Base-by-base conservation (phyloP, 148 eudicot species). In the Fagopyrum tataricum region DNA sequence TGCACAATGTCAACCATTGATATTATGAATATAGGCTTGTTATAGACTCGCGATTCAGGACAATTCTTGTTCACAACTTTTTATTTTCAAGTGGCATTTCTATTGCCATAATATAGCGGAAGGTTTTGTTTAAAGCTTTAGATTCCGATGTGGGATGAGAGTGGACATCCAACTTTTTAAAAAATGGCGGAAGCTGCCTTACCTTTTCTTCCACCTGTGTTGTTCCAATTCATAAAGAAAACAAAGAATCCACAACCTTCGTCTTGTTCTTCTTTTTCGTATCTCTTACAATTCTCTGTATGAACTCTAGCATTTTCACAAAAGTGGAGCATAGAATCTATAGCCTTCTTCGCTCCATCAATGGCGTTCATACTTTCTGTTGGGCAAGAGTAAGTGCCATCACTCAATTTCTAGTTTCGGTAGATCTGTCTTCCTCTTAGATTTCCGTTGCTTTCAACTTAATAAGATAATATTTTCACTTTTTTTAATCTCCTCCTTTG, bases 1-100 rank as follows among this genome's bases (percentile, higher is more conserved):
- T n/a, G n/a, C n/a, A n/a, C n/a, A n/a, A n/a, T n/a, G n/a, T n/a
- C n/a, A n/a, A n/a, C n/a, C n/a, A n/a, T n/a, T n/a, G n/a, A n/a
- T n/a, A n/a, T n/a, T n/a, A n/a, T n/a, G n/a, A n/a, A n/a, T n/a
- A n/a, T n/a, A n/a, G n/a, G n/a, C n/a, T n/a, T n/a, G n/a, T n/a
- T n/a, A n/a, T n/a, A n/a, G n/a, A n/a, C n/a, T n/a, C n/a, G n/a
- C n/a, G n/a, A n/a, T n/a, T n/a, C n/a, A n/a, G n/a, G n/a, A n/a
- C n/a, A n/a, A n/a, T n/a, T n/a, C n/a, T n/a, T n/a, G n/a, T n/a
- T n/a, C n/a, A n/a, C n/a, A n/a, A n/a, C n/a, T n/a, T n/a, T n/a
- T n/a, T n/a, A n/a, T 18, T 2, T 18, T 0, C 0, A 0, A 1
- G 1, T 0, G 0, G n/a, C 0, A 7, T 26, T 1, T 7, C 7